These are phyloP conservation scores for Trypanosoma caninum DNA, from an alignment of 208 protist genomes.

Conservation along the genomic window DNA sequence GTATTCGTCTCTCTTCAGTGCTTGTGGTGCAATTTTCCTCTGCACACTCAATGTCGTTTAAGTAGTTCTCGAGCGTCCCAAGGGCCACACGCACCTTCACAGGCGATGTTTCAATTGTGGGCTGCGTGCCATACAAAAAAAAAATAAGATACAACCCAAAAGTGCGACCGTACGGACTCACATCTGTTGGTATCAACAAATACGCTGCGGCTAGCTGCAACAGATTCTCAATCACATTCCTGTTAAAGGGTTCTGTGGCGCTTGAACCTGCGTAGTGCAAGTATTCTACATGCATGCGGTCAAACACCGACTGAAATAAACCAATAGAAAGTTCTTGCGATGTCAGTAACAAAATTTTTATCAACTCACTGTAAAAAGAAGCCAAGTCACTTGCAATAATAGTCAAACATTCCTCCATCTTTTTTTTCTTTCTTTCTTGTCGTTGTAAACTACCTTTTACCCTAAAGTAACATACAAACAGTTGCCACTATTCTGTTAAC, in stretches of 20 bases:
- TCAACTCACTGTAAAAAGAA: constrained; percentile 36
- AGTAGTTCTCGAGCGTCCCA: constrained; percentile 9
- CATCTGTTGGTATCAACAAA: constrained; percentile 40
- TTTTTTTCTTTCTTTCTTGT: no score
- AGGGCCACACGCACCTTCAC: constrained; percentile 7
- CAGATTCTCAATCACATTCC: constrained; percentile 41
- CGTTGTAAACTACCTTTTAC: no score
- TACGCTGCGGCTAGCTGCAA: constrained; percentile 63
- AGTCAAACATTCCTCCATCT: constrained; percentile 22
- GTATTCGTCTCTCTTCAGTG: constrained; percentile 16
- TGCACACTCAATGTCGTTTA: constrained; percentile 17
- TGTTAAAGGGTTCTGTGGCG: constrained; percentile 41
- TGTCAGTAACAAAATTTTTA: constrained; percentile 3
- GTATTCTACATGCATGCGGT: constrained; percentile 49
- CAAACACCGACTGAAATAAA: constrained; percentile 49
- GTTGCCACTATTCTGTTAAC: background rate
- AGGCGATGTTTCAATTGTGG: constrained; percentile 10
- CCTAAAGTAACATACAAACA: background rate
- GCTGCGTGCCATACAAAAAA: constrained; percentile 68
- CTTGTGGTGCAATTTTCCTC: background rate
- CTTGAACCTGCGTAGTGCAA: constrained; percentile 67
- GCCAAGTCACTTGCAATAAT: constrained; percentile 61
- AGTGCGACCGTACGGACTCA: constrained; percentile 37
- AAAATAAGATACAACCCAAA: constrained; percentile 66
- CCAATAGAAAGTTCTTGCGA: constrained; percentile 29